These are phyloP conservation scores for Ustilaginoidea virens DNA, from an alignment of 2,329 filamentous ascomycete genomes.

Conservation along the genomic window DNA sequence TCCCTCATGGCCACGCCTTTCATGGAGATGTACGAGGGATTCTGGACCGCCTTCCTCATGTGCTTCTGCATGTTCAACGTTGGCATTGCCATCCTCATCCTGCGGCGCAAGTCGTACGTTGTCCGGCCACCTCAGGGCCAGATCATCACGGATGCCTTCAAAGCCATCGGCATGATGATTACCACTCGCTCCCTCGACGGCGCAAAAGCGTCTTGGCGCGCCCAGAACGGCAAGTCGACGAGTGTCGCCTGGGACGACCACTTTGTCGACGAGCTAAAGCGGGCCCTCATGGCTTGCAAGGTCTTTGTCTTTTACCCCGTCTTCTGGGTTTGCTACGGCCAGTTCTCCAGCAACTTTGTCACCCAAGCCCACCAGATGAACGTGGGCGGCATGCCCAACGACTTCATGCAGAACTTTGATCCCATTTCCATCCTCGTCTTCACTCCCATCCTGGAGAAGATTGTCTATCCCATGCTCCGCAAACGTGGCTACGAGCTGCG, in stretches of 20 bases:
- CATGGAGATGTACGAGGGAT: constrained; percentile 51
- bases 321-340: constrained; percentile 54
- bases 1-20: constrained; percentile 51
- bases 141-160: constrained; percentile 50
- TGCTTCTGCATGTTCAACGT: constrained; percentile 46
- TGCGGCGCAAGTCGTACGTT: constrained; percentile 29
- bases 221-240: constrained; percentile 27
- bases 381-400: constrained; percentile 52
- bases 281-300: constrained; percentile 50
- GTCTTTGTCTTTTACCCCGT: constrained; percentile 53
- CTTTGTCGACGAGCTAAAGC: constrained; percentile 59
- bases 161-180: constrained; percentile 25
- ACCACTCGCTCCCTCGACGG: constrained; percentile 34
- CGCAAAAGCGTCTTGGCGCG: constrained; percentile 50
- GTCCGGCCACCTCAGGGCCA: constrained; percentile 44
- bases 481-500: constrained; percentile 41
- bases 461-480: constrained; percentile 47
- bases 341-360: constrained; percentile 52
- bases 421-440: constrained; percentile 52
- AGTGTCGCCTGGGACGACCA: constrained; percentile 47
- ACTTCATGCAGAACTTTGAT: constrained; percentile 53
- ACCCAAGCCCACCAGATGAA: constrained; percentile 43
- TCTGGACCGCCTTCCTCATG: constrained; percentile 48
- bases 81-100: constrained; percentile 36
- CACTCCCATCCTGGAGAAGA: constrained; percentile 45